These are phyloP conservation scores for Porphyra umbilicalis DNA, from an alignment of 31 red algal species.

Conservation along the genomic window DNA sequence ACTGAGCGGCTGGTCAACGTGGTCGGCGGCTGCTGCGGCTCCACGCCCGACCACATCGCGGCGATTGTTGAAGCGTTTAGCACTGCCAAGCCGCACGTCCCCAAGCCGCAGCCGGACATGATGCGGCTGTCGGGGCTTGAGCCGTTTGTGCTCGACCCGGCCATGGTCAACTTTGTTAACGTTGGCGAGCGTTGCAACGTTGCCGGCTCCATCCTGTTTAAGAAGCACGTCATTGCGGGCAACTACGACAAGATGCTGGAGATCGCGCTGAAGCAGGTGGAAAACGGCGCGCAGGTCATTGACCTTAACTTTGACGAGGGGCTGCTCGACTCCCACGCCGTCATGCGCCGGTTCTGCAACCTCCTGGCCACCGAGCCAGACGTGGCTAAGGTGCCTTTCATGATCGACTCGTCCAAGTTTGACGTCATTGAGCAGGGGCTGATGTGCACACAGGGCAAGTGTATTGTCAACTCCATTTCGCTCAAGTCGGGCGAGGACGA, in stretches of 20 bases:
- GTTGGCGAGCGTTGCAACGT: constrained; percentile 89
- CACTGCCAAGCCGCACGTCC: constrained; percentile 30
- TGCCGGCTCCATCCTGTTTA: constrained; percentile 70
- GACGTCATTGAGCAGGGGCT: constrained; percentile 71
- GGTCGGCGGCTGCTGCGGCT: constrained; percentile 83
- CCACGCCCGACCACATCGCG: constrained; percentile 68
- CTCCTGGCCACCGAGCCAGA: constrained; percentile 83
- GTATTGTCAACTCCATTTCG: constrained; percentile 85
- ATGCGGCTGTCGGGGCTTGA: constrained; percentile 70
- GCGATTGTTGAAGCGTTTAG: constrained; percentile 41
- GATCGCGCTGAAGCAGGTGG: constrained; percentile 88
- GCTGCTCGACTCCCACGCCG: constrained; percentile 62
- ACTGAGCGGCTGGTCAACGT: constrained; percentile 60
- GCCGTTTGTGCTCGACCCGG: constrained; percentile 68
- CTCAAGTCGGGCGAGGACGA: constrained; percentile 74
- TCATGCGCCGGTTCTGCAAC: constrained; percentile 86
- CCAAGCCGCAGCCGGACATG: constrained; percentile 37
- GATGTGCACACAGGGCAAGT: constrained; percentile 73
- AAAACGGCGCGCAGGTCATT: constrained; percentile 81
- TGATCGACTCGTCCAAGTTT: constrained; percentile 94
- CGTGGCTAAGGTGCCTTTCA: constrained; percentile 84
- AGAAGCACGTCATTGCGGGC: constrained; percentile 83
- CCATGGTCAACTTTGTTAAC: constrained; percentile 80
- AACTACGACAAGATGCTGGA: constrained; percentile 88
- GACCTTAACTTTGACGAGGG: constrained; percentile 95